A percentile compares a stretch with the other conserved stretches of the same genome.
phyloP scores from a whole-genome alignment of 495 filamentous ascomycete species.

The Cercophora sp. region DNA sequence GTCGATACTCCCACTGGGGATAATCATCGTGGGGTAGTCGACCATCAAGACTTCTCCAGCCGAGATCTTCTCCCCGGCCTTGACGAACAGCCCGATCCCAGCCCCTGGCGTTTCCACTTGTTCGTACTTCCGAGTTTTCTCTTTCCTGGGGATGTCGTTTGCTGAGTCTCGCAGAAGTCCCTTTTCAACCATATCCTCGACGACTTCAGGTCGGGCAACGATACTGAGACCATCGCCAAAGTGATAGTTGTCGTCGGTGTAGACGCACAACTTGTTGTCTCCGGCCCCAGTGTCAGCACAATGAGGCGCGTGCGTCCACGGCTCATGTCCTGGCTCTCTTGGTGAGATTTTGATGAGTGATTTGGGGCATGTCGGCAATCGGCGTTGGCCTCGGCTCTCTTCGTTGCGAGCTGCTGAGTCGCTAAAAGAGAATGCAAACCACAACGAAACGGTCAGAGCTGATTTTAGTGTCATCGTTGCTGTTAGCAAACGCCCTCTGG shows the following conservation, averaged over 20 bases:
- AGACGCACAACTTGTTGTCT: background rate
- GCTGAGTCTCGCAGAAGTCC: too few relatives aligned
- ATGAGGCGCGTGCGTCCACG: constrained; percentile 1
- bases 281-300: background rate
- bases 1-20: background rate
- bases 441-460: too few relatives aligned
- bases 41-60: constrained; percentile 5
- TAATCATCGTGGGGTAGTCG: constrained; percentile 7
- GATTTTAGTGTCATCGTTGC: too few relatives aligned
- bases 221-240: background rate
- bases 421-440: too few relatives aligned
- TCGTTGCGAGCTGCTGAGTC: too few relatives aligned
- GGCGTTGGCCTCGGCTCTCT: too few relatives aligned
- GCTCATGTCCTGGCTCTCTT: too few relatives aligned
- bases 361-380: too few relatives aligned
- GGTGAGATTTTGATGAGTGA: too few relatives aligned
- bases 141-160: background rate
- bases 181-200: background rate
- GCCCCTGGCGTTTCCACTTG: background rate
- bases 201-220: background rate
- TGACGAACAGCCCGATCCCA: constrained; percentile 9
- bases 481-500: too few relatives aligned
- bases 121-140: background rate
- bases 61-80: background rate
- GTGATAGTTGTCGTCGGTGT: background rate